Percentiles rank a stretch among this genome's conserved stretches.
Evolutionary conservation across 441 rosid genomes (phyloP).

Genomic region (Croton setiger): DNA sequence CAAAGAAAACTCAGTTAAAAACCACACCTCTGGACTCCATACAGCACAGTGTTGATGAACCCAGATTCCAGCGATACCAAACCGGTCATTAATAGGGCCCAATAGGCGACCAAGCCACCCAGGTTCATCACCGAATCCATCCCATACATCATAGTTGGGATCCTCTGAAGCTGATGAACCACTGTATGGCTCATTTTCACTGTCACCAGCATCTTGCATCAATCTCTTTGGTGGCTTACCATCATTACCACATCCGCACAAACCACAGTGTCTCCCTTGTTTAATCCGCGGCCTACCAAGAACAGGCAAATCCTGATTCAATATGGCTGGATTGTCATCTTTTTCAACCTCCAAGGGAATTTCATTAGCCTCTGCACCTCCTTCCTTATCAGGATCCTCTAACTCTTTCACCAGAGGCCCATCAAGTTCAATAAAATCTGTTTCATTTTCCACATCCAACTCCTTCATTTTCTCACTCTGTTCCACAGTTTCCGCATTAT

Average conservation of each 20-base stretch:
- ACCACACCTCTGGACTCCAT: constrained; percentile 98
- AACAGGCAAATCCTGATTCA: constrained; percentile 32
- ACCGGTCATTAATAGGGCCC: constrained; percentile 93
- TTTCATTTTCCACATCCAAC: constrained; percentile 26
- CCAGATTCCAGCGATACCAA: constrained; percentile 98
- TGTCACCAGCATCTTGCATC: constrained; percentile 66
- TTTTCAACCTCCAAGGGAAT: constrained; percentile 40
- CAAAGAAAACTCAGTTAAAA: constrained; percentile 15
- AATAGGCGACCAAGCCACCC: constrained; percentile 95
- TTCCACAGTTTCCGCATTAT: constrained; percentile 29
- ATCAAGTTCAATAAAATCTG: constrained; percentile 29
- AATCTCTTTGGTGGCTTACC: constrained; percentile 88
- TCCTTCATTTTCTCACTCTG: constrained; percentile 23
- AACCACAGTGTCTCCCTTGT: constrained; percentile 87
- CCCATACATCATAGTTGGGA: constrained; percentile 80
- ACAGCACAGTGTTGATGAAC: constrained; percentile 99
- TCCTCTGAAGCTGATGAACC: constrained; percentile 92
- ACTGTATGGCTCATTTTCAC: constrained; percentile 72
- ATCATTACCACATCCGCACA: constrained; percentile 93
- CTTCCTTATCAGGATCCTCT: constrained; percentile 32
- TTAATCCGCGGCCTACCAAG: constrained; percentile 50
- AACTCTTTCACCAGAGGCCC: constrained; percentile 27
- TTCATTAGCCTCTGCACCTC: constrained; percentile 36
- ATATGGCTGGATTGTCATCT: constrained; percentile 29
- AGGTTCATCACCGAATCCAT: constrained; percentile 96